Evolutionary conservation across 805 yeast species (phyloP).

Genomic region (Starmerella geochares): DNA sequence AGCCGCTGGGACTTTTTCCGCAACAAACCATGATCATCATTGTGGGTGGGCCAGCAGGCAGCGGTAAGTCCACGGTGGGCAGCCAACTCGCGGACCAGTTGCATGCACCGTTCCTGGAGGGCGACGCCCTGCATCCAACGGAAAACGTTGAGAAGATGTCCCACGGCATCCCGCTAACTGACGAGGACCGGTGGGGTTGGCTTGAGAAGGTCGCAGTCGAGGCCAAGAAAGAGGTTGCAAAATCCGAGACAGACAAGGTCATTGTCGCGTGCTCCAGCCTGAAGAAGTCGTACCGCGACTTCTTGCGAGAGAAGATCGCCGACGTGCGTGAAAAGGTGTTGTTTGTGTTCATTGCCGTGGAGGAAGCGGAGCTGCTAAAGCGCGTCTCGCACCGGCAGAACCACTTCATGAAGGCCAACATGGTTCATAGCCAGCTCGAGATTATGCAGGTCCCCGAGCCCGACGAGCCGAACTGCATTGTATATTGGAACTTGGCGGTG

Average conservation of each 20-base stretch:
- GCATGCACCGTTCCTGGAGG: constrained; percentile 60
- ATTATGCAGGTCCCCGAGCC: constrained; percentile 60
- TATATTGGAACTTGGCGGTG: constrained; percentile 21
- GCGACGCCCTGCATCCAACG: constrained; percentile 68
- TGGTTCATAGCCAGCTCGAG: constrained; percentile 71
- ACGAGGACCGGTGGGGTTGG: constrained; percentile 93
- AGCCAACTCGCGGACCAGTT: constrained; percentile 39
- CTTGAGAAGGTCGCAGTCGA: constrained; percentile 40
- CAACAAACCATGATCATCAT: constrained; percentile 29
- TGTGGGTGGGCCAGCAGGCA: constrained; percentile 93
- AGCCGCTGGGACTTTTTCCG: constrained; percentile 2
- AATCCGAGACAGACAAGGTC: constrained; percentile 29
- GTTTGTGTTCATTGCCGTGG: constrained; percentile 59
- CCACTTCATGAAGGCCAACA: constrained; percentile 80
- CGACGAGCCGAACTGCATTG: constrained; percentile 21
- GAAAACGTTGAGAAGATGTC: constrained; percentile 76
- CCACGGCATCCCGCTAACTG: constrained; percentile 66
- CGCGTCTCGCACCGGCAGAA: constrained; percentile 57
- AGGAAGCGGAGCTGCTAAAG: constrained; percentile 46
- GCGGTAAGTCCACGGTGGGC: constrained; percentile 83
- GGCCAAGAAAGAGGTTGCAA: constrained; percentile 32
- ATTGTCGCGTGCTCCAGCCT: constrained; percentile 80
- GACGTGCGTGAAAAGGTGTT: constrained; percentile 32
- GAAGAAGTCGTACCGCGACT: constrained; percentile 61
- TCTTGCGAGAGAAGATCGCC: constrained; percentile 36